phyloP scores from a whole-genome alignment of 352 stramenopile genomes.

The Thalassiosira ordinaria region DNA sequence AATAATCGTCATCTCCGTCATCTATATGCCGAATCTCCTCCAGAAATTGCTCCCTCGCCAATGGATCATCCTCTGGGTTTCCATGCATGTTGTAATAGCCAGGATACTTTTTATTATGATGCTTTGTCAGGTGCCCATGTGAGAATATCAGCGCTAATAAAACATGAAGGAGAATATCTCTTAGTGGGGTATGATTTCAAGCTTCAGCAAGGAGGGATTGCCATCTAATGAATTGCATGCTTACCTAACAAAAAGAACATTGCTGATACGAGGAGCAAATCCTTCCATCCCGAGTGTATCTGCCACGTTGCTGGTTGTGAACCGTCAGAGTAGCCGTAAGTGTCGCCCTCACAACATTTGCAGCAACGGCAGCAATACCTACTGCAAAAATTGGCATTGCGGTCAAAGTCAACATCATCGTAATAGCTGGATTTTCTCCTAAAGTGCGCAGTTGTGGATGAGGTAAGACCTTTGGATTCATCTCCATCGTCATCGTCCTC shows the following conservation, averaged over 20 bases:
- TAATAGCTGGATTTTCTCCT: conserved; percentile 23
- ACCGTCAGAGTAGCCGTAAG: conserved; percentile 1
- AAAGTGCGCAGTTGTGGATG: not conserved
- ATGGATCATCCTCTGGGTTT: conserved; percentile 1
- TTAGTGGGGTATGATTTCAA: no score
- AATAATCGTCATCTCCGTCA: conserved; percentile 47
- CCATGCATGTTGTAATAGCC: not conserved
- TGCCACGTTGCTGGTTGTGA: not conserved
- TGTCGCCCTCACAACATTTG: not conserved
- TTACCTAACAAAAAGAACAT: no score
- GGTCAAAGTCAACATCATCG: conserved; percentile 50
- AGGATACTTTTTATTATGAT: conserved; percentile 8
- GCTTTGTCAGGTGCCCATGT: conserved; percentile 36
- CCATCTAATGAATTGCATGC: no score
- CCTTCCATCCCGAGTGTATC: conserved; percentile 42
- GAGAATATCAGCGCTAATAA: conserved; percentile 40
- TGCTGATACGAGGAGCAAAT: conserved; percentile 36
- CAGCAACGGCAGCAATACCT: conserved; percentile 7
- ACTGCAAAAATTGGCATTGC: conserved; percentile 5
- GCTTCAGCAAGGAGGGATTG: no score
- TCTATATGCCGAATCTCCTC: conserved; percentile 8
- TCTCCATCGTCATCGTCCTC: conserved; percentile 6
- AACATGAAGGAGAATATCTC: no score
- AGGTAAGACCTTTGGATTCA: not conserved
- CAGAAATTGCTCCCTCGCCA: conserved; percentile 28